phyloP scores from a whole-genome alignment of 345 rosid genomes.

The Aquilaria yunnanensis region DNA sequence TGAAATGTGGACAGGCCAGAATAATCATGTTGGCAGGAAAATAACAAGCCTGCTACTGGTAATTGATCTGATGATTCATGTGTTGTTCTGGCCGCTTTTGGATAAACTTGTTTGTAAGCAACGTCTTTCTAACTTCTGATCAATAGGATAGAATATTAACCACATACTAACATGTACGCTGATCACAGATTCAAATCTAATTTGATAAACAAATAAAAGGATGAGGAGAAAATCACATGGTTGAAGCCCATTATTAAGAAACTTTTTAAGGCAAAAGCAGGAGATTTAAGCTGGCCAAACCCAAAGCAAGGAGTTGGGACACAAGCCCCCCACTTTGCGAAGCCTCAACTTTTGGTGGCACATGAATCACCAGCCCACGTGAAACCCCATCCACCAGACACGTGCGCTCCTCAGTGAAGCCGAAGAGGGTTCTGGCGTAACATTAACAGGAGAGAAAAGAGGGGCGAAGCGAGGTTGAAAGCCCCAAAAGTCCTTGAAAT shows the following conservation, averaged over 20 bases:
- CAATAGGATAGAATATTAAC: too few relatives aligned
- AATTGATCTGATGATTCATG: too few relatives aligned
- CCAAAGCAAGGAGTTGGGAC: not conserved
- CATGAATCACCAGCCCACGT: slow-evolving; percentile 41
- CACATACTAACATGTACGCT: too few relatives aligned
- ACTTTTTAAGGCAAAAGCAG: slow-evolving; percentile 11
- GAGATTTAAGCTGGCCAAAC: slow-evolving; percentile 2
- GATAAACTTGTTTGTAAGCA: too few relatives aligned
- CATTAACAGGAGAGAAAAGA: not conserved
- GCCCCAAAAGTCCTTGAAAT: not conserved
- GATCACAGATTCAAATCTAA: not conserved
- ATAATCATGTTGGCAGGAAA: too few relatives aligned
- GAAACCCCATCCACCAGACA: slow-evolving; percentile 28
- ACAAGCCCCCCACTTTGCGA: slow-evolving; percentile 4
- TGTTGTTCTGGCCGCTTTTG: too few relatives aligned
- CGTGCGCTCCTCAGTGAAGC: slow-evolving; percentile 29
- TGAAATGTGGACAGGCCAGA: too few relatives aligned
- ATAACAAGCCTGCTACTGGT: too few relatives aligned
- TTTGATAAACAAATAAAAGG: not conserved
- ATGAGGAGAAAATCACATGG: too few relatives aligned
- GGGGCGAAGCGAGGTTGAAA: not conserved
- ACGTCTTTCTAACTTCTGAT: too few relatives aligned
- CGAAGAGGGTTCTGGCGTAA: not conserved
- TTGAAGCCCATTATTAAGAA: slow-evolving; percentile 7
- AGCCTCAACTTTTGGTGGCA: slow-evolving; percentile 24